Evolutionary conservation across 208 protist genomes (phyloP).

Genomic region (Angomonas ambiguus): DNA sequence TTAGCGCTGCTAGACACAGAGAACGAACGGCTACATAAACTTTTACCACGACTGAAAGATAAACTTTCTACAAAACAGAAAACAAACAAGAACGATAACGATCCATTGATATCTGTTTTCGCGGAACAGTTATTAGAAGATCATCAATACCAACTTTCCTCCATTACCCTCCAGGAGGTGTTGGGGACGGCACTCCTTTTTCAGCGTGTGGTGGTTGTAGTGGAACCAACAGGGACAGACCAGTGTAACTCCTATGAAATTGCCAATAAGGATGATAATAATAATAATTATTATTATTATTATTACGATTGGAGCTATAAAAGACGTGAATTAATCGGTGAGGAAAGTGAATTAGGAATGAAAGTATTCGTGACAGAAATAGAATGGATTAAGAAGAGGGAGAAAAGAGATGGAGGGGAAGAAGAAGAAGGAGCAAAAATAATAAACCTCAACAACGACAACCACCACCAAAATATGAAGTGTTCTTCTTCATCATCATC

Average conservation of each 20-base stretch:
- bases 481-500: background rate
- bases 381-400: background rate
- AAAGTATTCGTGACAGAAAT: background rate
- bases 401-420: background rate
- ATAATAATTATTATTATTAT: background rate
- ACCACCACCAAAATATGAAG: background rate
- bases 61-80: background rate
- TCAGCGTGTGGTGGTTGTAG: background rate
- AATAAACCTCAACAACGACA: background rate
- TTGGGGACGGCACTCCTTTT: background rate
- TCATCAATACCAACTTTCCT: background rate
- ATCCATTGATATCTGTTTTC: background rate
- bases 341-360: background rate
- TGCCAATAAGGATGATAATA: background rate
- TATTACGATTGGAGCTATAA: conserved; percentile 1
- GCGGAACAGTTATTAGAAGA: background rate
- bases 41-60: no score
- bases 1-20: conserved; percentile 51
- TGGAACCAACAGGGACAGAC: no score
- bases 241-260: no score
- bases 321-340: background rate
- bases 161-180: background rate
- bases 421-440: background rate
- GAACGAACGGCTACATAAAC: no score
- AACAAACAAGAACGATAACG: background rate